phyloP scores from a whole-genome alignment of 169 alveolate species.

The Plasmodium gonderi region DNA sequence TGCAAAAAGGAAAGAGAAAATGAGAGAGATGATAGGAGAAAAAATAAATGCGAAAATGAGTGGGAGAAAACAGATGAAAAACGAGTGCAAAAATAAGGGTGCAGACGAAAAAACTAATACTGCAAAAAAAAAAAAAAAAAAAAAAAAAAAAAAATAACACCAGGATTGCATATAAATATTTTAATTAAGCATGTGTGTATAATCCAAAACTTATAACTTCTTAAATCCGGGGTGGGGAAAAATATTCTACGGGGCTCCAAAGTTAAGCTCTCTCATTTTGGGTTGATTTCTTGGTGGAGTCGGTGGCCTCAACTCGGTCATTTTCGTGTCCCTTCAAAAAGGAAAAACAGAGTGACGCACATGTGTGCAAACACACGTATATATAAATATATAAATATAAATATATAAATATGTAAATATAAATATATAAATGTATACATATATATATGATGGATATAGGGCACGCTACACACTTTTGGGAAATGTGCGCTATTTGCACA shows the following conservation, averaged over 20 bases:
- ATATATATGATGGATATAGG: too few relatives aligned
- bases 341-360: not conserved
- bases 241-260: conserved; percentile 79
- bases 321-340: conserved; percentile 84
- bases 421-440: not conserved
- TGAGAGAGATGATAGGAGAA: not conserved
- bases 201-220: too few relatives aligned
- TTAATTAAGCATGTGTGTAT: conserved; percentile 9
- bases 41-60: not conserved
- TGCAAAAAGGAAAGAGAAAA: not conserved
- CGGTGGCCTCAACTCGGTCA: conserved; percentile 87
- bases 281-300: conserved; percentile 87
- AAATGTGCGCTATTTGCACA: too few relatives aligned
- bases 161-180: not conserved
- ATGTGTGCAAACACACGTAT: not conserved
- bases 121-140: not conserved
- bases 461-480: too few relatives aligned
- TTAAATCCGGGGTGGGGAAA: conserved; percentile 4
- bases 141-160: conserved; percentile 2
- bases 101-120: not conserved
- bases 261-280: conserved; percentile 80
- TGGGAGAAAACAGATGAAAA: not conserved
- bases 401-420: not conserved
- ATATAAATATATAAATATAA: not conserved
- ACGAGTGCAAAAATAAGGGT: not conserved